Evolutionary conservation across 2,329 filamentous ascomycete species (phyloP), one percentile per base, ranked within the genome.

Genomic region (Apiospora hydei): DNA sequence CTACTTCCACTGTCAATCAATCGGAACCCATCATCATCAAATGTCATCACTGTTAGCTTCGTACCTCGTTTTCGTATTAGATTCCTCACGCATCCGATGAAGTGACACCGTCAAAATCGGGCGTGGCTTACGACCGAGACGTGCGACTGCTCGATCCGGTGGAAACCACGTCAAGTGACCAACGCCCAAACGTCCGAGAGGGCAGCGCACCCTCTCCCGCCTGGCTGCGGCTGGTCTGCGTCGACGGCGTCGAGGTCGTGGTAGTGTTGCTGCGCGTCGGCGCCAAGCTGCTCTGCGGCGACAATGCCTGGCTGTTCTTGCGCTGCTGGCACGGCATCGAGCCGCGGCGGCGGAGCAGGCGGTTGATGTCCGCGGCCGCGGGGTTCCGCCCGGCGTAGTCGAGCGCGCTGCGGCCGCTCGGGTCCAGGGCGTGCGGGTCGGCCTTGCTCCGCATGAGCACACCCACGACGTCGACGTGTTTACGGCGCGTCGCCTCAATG

Each of bases 391-490:
- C 5, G 1, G 34, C 30, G 57, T 64, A 64, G 34, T 14, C 8
- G 6, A 41, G 18, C 1, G 57, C 57, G 57, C 21, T 41, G 18
- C 1, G 57, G 10, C 8, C 7, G 8, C 4, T 41, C 0, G 34
- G 30, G 34, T 64, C 57, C 3, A 0, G 5, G 4, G 1, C 2
- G 34, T n/a, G 7, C 18, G 57, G 57, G 18, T 41, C 18, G 1
- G 43, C 67, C 14, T 44, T 14, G 24, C 21, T 34, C 0, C 2
- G 1, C n/a, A 34, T 24, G 11, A 69, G 67, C 44, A 1, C 47
- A 0, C 0, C 0, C 8, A 69, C 67, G 1, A 49, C n/a, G 1
- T 8, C 16, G 0, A 1, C 26, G n/a, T 49, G 26, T 7, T 24
- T 46, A 16, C 26, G 44, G 3, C 11, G 10, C 44, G 67, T 69